Percentiles rank a stretch among this genome's conserved stretches.
Evolutionary conservation across 163 green algal genomes (phyloP).

Genomic region (Prototheca cutis): DNA sequence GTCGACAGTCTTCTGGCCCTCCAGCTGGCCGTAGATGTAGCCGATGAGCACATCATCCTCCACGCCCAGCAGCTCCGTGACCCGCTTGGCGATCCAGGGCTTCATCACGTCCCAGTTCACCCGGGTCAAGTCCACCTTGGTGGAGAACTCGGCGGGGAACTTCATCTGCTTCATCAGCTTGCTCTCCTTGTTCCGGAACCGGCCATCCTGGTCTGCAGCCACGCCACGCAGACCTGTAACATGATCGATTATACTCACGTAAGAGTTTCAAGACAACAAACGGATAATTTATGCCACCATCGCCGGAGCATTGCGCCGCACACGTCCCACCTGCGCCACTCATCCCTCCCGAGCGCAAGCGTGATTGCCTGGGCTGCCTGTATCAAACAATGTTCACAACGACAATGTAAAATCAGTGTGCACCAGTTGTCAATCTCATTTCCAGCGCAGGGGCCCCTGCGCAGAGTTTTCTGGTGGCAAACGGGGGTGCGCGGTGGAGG

Average conservation of each 20-base stretch:
- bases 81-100: conserved; percentile 78
- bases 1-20: conserved; percentile 52
- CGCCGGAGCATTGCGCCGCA: too few species aligned
- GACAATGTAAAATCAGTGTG: too few species aligned
- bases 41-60: conserved; percentile 86
- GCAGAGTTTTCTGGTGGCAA: too few species aligned
- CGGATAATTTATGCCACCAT: too few species aligned
- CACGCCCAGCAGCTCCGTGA: conserved; percentile 82
- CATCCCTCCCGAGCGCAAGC: too few species aligned
- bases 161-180: conserved; percentile 67
- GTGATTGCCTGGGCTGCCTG: too few species aligned
- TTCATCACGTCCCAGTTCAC: conserved; percentile 80
- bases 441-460: too few species aligned
- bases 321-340: not conserved
- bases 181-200: conserved; percentile 73
- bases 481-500: too few species aligned
- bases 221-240: conserved; percentile 49
- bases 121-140: conserved; percentile 63
- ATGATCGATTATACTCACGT: too few species aligned
- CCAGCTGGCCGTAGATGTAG: conserved; percentile 78
- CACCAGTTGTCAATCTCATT: too few species aligned
- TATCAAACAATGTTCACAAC: too few species aligned
- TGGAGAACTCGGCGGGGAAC: conserved; percentile 62
- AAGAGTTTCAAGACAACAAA: too few species aligned
- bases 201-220: conserved; percentile 51